These are phyloP conservation scores for Exophiala calicioides DNA, from an alignment of 2,329 filamentous ascomycete species.

Conservation along the genomic window DNA sequence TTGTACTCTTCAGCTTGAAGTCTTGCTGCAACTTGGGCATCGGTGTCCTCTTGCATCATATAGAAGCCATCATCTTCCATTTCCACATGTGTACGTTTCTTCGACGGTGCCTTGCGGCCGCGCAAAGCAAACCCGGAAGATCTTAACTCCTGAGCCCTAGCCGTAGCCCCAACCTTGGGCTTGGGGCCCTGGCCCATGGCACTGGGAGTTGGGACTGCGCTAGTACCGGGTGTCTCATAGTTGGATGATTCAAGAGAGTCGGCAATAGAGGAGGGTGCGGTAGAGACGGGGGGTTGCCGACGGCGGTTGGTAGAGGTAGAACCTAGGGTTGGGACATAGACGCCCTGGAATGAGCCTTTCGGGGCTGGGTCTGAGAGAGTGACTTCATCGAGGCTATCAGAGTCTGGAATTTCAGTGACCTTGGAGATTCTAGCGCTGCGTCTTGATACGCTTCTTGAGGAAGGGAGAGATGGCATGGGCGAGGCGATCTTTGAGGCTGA, in stretches of 20 bases:
- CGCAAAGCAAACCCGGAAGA: constrained; percentile 51
- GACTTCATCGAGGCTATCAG: constrained; percentile 25
- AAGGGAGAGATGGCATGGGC: constrained; percentile 17
- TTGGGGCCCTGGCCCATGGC: constrained; percentile 35
- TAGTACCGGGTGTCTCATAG: constrained; percentile 65
- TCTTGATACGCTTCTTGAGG: constrained; percentile 8
- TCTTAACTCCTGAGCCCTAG: constrained; percentile 49
- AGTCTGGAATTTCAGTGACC: constrained; percentile 29
- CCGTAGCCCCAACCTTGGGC: constrained; percentile 43
- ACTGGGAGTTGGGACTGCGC: constrained; percentile 55
- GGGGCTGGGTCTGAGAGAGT: constrained; percentile 9
- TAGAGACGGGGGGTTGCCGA: constrained; percentile 31
- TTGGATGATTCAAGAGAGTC: constrained; percentile 47
- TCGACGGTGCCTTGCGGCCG: constrained; percentile 32
- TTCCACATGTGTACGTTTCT: constrained; percentile 47
- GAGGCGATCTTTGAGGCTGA: constrained; percentile 25
- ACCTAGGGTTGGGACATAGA: constrained; percentile 18
- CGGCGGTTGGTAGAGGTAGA: constrained; percentile 2
- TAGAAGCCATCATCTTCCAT: constrained; percentile 44
- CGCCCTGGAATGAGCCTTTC: constrained; percentile 22
- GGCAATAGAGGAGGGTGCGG: constrained; percentile 45
- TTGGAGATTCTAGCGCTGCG: constrained; percentile 17
- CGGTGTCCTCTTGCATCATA: constrained; percentile 40
- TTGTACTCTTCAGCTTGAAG: constrained; percentile 60
- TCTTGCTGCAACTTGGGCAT: constrained; percentile 56